Conservation (phyloP, 2,329 filamentous ascomycete species). For the Bimuria novae-zelandiae region DNA sequence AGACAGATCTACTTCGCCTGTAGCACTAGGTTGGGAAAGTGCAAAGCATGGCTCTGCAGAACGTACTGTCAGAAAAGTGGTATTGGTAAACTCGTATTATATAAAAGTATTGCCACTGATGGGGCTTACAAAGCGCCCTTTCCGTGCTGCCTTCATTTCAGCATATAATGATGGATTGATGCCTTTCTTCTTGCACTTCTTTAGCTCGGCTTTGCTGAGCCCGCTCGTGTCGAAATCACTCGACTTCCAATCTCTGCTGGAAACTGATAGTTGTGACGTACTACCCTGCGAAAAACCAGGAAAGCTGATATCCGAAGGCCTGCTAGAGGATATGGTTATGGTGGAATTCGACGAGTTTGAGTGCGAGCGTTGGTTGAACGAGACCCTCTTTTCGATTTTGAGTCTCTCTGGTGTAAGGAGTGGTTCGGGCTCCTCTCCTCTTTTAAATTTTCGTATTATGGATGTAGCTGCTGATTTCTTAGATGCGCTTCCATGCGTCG, state of each 20-base stretch:
- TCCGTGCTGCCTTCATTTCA: constrained; percentile 53
- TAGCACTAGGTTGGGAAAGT: not conserved
- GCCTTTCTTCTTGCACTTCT: constrained; percentile 53
- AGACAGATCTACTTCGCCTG: not conserved
- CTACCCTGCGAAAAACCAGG: constrained; percentile 12
- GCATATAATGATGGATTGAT: constrained; percentile 53
- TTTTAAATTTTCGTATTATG: constrained; percentile 22
- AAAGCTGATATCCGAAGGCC: constrained; percentile 18
- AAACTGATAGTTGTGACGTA: constrained; percentile 18
- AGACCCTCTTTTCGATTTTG: constrained; percentile 39
- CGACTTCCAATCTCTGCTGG: constrained; percentile 45
- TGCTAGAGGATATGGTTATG: constrained; percentile 27
- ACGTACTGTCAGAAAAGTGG: not conserved
- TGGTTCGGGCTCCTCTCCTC: constrained; percentile 13
- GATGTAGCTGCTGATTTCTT: constrained; percentile 13
- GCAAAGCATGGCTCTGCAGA: not conserved
- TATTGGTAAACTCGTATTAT: constrained; percentile 13
- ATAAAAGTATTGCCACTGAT: constrained; percentile 43
- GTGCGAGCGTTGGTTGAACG: constrained; percentile 40
- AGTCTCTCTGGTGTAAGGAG: constrained; percentile 21
- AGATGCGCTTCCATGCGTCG: not conserved
- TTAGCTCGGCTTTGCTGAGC: constrained; percentile 48
- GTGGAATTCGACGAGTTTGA: constrained; percentile 29
- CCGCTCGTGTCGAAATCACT: constrained; percentile 47
- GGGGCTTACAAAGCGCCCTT: constrained; percentile 45